phyloP scores from a whole-genome alignment of 2,329 filamentous ascomycete genomes.

The Coniochaeta sp. region DNA sequence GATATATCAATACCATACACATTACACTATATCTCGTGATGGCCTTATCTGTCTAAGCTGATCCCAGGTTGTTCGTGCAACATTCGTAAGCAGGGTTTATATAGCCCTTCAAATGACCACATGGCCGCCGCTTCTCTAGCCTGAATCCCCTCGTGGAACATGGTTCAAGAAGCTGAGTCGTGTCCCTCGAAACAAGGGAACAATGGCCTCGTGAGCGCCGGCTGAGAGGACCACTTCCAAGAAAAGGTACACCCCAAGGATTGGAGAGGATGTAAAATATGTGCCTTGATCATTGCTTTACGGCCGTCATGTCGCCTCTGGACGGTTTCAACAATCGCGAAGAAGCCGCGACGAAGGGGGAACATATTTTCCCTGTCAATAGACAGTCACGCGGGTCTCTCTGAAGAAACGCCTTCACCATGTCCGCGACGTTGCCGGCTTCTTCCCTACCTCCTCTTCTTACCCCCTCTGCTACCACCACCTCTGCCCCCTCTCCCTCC shows the following conservation, averaged over 20 bases:
- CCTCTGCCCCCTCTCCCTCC: slow-evolving; percentile 24
- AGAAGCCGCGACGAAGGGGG: no score
- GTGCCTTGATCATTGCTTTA: no score
- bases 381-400: neutral
- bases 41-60: neutral
- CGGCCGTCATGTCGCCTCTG: no score
- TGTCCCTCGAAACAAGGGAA: neutral
- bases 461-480: slow-evolving; percentile 9
- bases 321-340: no score
- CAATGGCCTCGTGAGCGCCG: neutral
- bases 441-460: slow-evolving; percentile 11
- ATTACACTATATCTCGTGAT: neutral
- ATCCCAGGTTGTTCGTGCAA: neutral
- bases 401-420: neutral
- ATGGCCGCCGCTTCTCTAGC: neutral
- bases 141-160: neutral
- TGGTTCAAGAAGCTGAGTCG: neutral
- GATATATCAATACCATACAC: neutral
- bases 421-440: neutral
- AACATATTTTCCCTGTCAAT: neutral
- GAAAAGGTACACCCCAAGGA: no score
- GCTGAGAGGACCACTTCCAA: no score
- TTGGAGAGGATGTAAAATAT: no score
- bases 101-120: neutral
- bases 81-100: neutral